Evolutionary conservation across 495 filamentous ascomycete genomes (phyloP), one percentile per base, ranked within the genome.

Genomic region (Aspergillus leporis): DNA sequence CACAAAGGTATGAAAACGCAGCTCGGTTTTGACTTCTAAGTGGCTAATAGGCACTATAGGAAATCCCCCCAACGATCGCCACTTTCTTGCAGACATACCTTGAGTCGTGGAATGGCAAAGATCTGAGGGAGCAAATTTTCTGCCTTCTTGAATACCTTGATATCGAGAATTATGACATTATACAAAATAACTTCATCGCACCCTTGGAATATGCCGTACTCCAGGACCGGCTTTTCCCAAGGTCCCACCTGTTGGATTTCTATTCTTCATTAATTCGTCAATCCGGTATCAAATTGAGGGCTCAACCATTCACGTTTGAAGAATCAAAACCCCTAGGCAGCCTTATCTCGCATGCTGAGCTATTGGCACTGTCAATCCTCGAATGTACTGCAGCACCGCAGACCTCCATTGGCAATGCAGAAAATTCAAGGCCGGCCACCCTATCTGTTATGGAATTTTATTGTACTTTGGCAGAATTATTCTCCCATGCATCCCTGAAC

Each of bases 231-330:
- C 46, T 78, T 6, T 56, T 67, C 23, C 84, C 83, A 1, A 81
- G 84, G 66, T 60, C 78, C 5, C 70, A 71, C 13, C 74, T 95
- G 5, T 74, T 95, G 9, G 75, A 72, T 14, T 90, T 92, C 63
- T 94, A 93, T 71, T 86, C 85, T 5, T 67, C 62, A n/a, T 76
- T 96, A 23, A 81, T 93, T 46, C 78, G 74, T 0, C 82, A 84
- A 66, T 96, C 91, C 91, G 81, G 83, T 6, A 65, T 84, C 40
- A 66, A 67, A 38, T 65, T 81, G 22, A 64, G 72, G 51, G 55
- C 64, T 28, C 61, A 70, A 4, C 62, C 63, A 16, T 61, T 74
- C 10, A 53, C 53, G 13, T 50, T 67, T 9, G 69, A 66, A 38
- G 70, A 76, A 55, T 75, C 68, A 40, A 51, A 61, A 18, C 67